Conservation (phyloP, 768 basidiomycete species). For the Termitomyces sp. region DNA sequence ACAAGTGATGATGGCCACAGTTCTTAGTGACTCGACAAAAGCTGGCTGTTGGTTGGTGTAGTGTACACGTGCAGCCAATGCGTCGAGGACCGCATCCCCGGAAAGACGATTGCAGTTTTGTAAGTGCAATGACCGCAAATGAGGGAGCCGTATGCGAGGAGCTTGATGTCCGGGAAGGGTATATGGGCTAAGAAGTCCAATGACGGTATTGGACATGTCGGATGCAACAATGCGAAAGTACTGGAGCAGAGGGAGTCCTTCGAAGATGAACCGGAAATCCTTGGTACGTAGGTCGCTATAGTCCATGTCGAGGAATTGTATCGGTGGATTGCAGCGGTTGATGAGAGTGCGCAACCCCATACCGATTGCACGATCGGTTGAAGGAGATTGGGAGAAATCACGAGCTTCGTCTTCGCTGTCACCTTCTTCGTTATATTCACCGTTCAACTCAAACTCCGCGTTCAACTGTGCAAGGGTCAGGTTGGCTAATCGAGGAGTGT, state of each 20-base stretch:
- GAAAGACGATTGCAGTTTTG: conserved; percentile 58
- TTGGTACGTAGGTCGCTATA: conserved; percentile 81
- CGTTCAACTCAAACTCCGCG: conserved; percentile 45
- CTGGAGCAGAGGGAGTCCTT: conserved; percentile 43
- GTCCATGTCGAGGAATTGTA: conserved; percentile 69
- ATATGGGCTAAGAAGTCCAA: conserved; percentile 49
- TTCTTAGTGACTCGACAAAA: conserved; percentile 20
- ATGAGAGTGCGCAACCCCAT: conserved; percentile 72
- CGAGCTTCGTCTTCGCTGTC: conserved; percentile 70
- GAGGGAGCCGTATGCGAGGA: conserved; percentile 46
- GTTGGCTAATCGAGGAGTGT: conserved; percentile 51
- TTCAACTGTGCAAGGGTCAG: conserved; percentile 66
- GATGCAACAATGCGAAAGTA: conserved; percentile 73
- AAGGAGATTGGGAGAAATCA: conserved; percentile 74
- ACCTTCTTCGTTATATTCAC: conserved; percentile 42
- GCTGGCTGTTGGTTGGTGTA: conserved; percentile 27
- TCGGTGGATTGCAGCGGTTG: conserved; percentile 52
- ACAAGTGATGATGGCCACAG: conserved; percentile 35
- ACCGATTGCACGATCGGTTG: conserved; percentile 71
- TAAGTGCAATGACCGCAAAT: conserved; percentile 44
- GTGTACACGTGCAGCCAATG: conserved; percentile 40
- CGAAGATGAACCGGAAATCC: conserved; percentile 68
- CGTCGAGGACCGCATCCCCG: conserved; percentile 51
- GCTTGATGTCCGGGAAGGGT: conserved; percentile 6
- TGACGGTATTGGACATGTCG: conserved; percentile 74